Evolutionary conservation across 176 grass and related monocot species (phyloP), one percentile per base, ranked within the genome.

Genomic region (Metroxylon sagu): DNA sequence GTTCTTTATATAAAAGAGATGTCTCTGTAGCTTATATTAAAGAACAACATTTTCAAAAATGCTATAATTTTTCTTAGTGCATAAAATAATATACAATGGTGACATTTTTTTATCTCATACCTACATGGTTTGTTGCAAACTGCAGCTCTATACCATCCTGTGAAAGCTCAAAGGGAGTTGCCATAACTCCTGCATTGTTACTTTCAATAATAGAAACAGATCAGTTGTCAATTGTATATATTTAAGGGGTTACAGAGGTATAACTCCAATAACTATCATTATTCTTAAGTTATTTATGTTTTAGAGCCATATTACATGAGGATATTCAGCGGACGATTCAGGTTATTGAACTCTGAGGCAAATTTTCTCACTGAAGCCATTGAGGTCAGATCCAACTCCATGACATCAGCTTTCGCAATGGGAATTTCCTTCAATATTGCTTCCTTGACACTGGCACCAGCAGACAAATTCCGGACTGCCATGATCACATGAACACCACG

Each of bases 81-180:
- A 39, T 68, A 48, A 3, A 68, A 43, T 43, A 43, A 43, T 43
- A 12, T 14, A 43, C 2, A 2, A 43, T 43, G 35, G 2, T 6
- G 5, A 66, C 50, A 62, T 14, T 18, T 27, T 27, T 52, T 16
- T 28, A 57, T 43, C 26, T 19, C 80, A 23, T 23, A 39, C 93
- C 93, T 8, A 97, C 73, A 76, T 97, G 84, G 66, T 97, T 91
- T 3, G 93, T 97, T 67, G 84, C 84, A 78, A 97, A 97, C 64
- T 97, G 93, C 79, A 97, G 80, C 67, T 97, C 87, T 28, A 83
- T 88, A 23, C 84, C 93, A 83, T 97, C 87, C 73, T 85, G 61
- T 64, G 93, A 88, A 54, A 91, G 93, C 4, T 52, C 65, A 68
- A 91, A 97, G 30, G 93, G 93, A 52, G 67, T 88, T 28, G 81